Base-by-base conservation (phyloP, 2,329 filamentous ascomycete genomes). In the Pezicula carpinea region DNA sequence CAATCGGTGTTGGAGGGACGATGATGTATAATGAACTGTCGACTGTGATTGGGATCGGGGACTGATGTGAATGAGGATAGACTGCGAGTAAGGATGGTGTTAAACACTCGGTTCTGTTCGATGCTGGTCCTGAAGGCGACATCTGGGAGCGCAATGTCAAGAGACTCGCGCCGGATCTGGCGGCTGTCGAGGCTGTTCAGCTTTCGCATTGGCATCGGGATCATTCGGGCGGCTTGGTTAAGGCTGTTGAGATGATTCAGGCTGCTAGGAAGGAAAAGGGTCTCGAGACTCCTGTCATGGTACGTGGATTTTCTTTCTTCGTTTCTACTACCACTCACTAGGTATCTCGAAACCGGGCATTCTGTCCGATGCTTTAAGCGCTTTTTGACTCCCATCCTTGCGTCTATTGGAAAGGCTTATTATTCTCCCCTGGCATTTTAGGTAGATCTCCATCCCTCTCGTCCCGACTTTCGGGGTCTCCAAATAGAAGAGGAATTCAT, bases 121-220 rank as follows among this genome's bases (percentile, higher is more conserved):
- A 79, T 53, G 66, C 71, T 1, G 76, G 75, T 0, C 76, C 76
- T 0, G 75, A 78, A 55, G 75, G 71, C 36, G 67, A 69, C 6
- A 62, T 68, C 3, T 79, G 73, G 70, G 69, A 74, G 53, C 62
- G 66, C n/a, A 79, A 79, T 51, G 68, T 64, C 4, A 67, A 60
- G 4, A 65, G 75, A 2, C 57, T 77, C 15, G 58, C 64, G 21
- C 61, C 69, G 1, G 65, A 74, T 53, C 58, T 76, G 4, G 59
- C 66, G 1, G 53, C 58, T 0, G 63, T 79, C 19, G 75, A 77
- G 51, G 48, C 69, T 13, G 68, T 77, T 17, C 67, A 75, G 40
- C 60, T 79, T 19, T 75, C 72, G 5, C 72, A 77, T 53, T 77
- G 76, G 76, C 74, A 80, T 60, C 68, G 75, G 33, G 74, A 80